These are phyloP conservation scores for Phytophthora crassamura DNA, from an alignment of 352 stramenopile genomes.

Conservation along the genomic window DNA sequence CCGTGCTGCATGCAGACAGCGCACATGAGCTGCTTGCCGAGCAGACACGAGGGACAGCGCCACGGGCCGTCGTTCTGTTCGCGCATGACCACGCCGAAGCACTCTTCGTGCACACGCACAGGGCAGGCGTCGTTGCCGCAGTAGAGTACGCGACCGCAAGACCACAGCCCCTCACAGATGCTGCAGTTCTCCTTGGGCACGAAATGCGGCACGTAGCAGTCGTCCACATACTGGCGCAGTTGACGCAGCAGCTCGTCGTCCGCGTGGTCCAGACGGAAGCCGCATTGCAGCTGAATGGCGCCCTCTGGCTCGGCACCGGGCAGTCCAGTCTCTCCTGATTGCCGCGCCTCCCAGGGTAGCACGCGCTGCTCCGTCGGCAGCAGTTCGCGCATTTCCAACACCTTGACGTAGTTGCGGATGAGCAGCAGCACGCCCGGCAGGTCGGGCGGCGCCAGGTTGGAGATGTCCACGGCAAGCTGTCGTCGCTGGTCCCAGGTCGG, in stretches of 20 bases:
- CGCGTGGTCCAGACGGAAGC: constrained; percentile 67
- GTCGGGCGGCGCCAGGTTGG: constrained; percentile 71
- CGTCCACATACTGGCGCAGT: constrained; percentile 78
- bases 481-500: constrained; percentile 79
- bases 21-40: constrained; percentile 73
- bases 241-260: constrained; percentile 58
- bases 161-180: constrained; percentile 87
- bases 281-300: constrained; percentile 61
- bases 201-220: constrained; percentile 81
- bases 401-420: constrained; percentile 49
- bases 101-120: constrained; percentile 82
- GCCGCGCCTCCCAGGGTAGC: constrained; percentile 30
- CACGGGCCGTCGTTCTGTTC: constrained; percentile 63
- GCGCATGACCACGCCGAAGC: constrained; percentile 78
- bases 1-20: constrained; percentile 82
- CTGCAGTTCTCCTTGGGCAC: constrained; percentile 78
- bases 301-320: constrained; percentile 12
- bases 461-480: constrained; percentile 68
- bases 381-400: constrained; percentile 41
- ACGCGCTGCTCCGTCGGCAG: constrained; percentile 30
- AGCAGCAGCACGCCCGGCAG: constrained; percentile 70
- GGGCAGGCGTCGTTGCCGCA: constrained; percentile 77
- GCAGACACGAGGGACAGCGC: constrained; percentile 79
- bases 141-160: constrained; percentile 65
- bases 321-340: not conserved